Percentiles rank a stretch among this genome's conserved stretches.
Conservation (phyloP, 2,329 filamentous ascomycete species). For the Cladosporium sp. region DNA sequence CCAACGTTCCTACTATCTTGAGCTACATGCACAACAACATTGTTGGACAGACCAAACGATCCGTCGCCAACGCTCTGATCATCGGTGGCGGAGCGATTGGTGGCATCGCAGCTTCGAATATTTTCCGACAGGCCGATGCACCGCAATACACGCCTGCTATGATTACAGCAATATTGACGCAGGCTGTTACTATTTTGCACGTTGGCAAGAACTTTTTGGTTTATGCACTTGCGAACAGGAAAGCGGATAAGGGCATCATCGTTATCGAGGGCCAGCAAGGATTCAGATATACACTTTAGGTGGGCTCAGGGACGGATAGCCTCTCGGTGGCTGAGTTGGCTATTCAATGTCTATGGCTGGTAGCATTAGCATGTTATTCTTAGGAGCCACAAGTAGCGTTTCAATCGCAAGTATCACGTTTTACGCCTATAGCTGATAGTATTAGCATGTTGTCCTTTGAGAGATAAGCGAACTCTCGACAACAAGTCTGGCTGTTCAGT, state of each 20-base stretch:
- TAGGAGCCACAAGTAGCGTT: no score
- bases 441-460: no score
- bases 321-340: no score
- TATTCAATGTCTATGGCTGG: no score
- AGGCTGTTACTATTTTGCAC: conserved; percentile 18
- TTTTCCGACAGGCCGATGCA: conserved; percentile 58
- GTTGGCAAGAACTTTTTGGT: conserved; percentile 20
- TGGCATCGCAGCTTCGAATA: conserved; percentile 68
- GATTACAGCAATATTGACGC: conserved; percentile 19
- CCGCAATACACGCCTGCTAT: conserved; percentile 58
- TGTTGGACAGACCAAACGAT: conserved; percentile 65
- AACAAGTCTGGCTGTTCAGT: no score
- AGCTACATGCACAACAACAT: conserved; percentile 72
- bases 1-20: conserved; percentile 69
- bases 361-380: no score
- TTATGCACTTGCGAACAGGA: conserved; percentile 18
- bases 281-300: conserved; percentile 8
- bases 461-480: no score
- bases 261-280: conserved; percentile 18
- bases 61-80: conserved; percentile 68
- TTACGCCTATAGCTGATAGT: no score
- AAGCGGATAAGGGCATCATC: conserved; percentile 17
- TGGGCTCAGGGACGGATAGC: no score
- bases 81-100: conserved; percentile 73
- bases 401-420: no score